Base-by-base conservation (phyloP, 2,329 filamentous ascomycete genomes). In the Madurella mycetomatis region DNA sequence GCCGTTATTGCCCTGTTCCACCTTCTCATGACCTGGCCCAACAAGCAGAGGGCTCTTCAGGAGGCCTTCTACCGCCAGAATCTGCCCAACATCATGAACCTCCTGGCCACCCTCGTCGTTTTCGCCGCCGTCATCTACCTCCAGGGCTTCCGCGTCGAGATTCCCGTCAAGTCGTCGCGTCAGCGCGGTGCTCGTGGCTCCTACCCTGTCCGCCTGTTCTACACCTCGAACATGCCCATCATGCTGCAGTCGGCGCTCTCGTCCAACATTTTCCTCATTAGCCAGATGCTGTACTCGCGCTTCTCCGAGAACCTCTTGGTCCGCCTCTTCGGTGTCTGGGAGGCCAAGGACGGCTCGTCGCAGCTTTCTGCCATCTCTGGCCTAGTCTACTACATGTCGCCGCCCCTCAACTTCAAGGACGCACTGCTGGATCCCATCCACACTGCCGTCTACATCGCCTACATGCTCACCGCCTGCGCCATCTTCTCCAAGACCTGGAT, bases 401-500 rank as follows among this genome's bases (percentile, higher is more conserved):
- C 95, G 61, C 94, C 94, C 58, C 82, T 96, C 65, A 96, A 94
- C 86, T 90, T 99, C 80, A 95, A 90, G 73, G 94, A 97, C 69
- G 94, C 94, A 64, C 86, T 99, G 49, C 81, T 96, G 60, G 95
- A 99, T 76, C 94, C 94, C 37, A 91, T 99, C 69, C 94, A 99
- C 80, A 97, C 94, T 17, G 86, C 87, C 56, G 83, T 96, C 69
- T 99, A 99, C 79, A 90, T 97, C 64, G 82, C 86, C 63, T 99
- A 97, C 81, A 99, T 99, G 92, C 86, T 99, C 55, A 88, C 90
- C 67, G 95, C 95, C 64, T 99, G 94, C 71, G 70, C 70, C 47
- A 85, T 97, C 73, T 99, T 99, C 84, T 96, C 92, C 76, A 99
- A 99, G 89, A 99, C 95, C 51, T 99, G 94, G 94, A 99, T 99